Evolutionary conservation across 805 yeast genomes (phyloP), one percentile per base, ranked within the genome.

Genomic region (Jamesozyma hellenica): DNA sequence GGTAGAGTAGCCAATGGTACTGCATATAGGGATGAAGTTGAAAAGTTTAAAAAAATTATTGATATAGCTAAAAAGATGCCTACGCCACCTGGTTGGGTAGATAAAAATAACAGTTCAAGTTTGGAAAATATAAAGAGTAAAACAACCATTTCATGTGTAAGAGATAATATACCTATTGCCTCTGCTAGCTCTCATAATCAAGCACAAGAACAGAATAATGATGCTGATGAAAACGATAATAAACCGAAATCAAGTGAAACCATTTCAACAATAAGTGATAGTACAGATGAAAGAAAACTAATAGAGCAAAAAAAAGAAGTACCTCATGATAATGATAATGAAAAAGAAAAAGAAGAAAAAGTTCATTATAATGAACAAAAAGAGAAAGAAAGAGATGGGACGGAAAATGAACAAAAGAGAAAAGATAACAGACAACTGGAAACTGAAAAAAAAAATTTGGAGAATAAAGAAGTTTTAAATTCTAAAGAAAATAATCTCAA

Each of bases 1-100:
- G 77, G 79, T 45, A 72, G 71, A 4, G 96, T 90, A 2, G 96
- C 97, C 0, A 72, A 80, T 41, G 95, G 95, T 4, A 70, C 67
- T 18, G 95, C 96, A 0, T 58, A 77, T 1, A 72, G 75, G 4
- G 77, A 71, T 6, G 90, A 86, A 56, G 81, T 90, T 14, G 65
- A 74, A 18, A 77, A 75, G 34, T 90, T 90, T 57, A 95, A 88
- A 58, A 77, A 72, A 16, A 83, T 82, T 50, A 86, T 90, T 41
- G 78, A 75, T 43, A 67, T 77, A 40, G 96, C 96, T 0, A 71
- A 82, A 45, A 75, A 71, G 23, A 79, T 81, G 87, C 85, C 87
- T 1, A 57, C 65, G 1, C 45, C 77, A 59, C 43, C 77, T 49
- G 55, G 56, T 7, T 63, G 64, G 57, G 23, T 21, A 21, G 23